Conservation (phyloP, 805 yeast genomes). For the Jamesozyma gamospora region DNA sequence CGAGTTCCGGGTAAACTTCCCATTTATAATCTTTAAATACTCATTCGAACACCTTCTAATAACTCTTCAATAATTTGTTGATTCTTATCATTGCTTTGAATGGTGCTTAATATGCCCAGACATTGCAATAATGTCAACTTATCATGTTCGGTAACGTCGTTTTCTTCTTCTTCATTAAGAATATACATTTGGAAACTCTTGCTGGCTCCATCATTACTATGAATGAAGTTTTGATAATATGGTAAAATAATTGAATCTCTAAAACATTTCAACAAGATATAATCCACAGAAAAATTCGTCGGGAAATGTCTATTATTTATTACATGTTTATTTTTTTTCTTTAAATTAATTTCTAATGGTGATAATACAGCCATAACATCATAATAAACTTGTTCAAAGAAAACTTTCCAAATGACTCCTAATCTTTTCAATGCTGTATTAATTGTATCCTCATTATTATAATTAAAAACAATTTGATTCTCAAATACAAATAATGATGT, state of each 20-base stretch:
- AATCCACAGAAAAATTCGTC: constrained; percentile 28
- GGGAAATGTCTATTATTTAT: constrained; percentile 10
- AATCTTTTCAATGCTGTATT: constrained; percentile 30
- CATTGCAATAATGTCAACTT: constrained; percentile 47
- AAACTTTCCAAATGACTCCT: constrained; percentile 45
- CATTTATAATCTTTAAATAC: constrained; percentile 14
- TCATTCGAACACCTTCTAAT: constrained; percentile 30
- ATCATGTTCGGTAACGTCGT: constrained; percentile 35
- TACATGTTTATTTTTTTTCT: constrained; percentile 23
- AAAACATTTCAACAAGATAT: constrained; percentile 36
- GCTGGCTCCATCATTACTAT: constrained; percentile 26
- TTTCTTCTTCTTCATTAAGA: constrained; percentile 29
- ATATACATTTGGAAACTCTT: constrained; percentile 27
- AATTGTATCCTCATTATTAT: constrained; percentile 26
- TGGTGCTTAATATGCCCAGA: constrained; percentile 45
- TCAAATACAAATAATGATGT: constrained; percentile 32
- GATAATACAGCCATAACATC: constrained; percentile 51
- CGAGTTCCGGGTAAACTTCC: neutral
- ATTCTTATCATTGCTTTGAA: constrained; percentile 44
- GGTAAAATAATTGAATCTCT: constrained; percentile 47
- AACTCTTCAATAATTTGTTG: constrained; percentile 52
- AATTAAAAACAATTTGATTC: constrained; percentile 29
- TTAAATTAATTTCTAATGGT: constrained; percentile 37
- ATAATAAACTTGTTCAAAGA: constrained; percentile 45
- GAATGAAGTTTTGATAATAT: constrained; percentile 35